Evolutionary conservation across 768 basidiomycete genomes (phyloP), one percentile per base, ranked within the genome.

Genomic region (Boletus vinaceobasis): DNA sequence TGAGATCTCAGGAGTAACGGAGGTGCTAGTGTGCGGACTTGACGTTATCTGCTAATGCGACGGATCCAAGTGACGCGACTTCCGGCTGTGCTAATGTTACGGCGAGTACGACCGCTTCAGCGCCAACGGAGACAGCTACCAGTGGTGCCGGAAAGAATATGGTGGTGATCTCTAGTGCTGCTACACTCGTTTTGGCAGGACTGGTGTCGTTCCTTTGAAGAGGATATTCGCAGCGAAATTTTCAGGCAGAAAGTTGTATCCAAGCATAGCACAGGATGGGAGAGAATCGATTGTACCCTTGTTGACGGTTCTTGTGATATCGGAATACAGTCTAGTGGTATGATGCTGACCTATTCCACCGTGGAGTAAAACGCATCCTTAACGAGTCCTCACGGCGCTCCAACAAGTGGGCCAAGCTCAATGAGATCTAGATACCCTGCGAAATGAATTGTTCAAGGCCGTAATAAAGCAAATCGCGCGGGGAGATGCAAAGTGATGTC

Each of bases 21-120:
- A 44, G 56, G 15, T 10, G 47, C 13, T 63, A 93, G 87, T 94
- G 91, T 65, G 79, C 92, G 36, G 93, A 94, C 71, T 68, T 94
- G 61, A 84, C 85, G 19, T 73, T 95, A 32, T 79, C 84, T 39
- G 78, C 73, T 19, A 78, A 67, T 62, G 75, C 75, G 58, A 78
- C 74, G 17, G 72, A 83, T 32, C 77, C 84, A 1, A 72, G 78
- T 33, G 77, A 73, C 52, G 64, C 74, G 32, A 64, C 67, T 3
- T 59, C 60, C 19, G 38, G 47, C 13, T 77, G 78, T 65, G 49
- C 70, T 15, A 77, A 73, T 48, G 60, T 71, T 32, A 71, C 68
- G 27, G 52, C 68, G 15, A 58, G 48, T 51, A 21, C 31, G 53
- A 8, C 32, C 48, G 40, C 55, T 27, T 45, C 59, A 35, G 45